Percentiles rank a stretch among this genome's conserved stretches.
phyloP scores from a whole-genome alignment of 495 filamentous ascomycete species.

The Aspergillus leporis region DNA sequence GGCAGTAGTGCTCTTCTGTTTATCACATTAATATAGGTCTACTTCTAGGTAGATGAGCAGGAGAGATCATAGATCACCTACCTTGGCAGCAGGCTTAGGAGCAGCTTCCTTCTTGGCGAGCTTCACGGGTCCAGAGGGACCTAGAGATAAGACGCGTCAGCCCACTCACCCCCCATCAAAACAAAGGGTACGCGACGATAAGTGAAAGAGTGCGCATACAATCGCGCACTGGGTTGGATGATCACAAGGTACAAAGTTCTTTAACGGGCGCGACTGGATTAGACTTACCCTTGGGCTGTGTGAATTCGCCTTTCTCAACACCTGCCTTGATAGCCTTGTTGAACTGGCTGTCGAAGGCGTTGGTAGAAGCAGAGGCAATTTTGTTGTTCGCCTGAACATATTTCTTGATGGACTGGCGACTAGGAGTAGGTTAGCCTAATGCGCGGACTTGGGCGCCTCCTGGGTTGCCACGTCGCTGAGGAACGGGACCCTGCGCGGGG shows the following conservation, averaged over 20 bases:
- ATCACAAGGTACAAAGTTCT: background rate
- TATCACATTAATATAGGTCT: background rate
- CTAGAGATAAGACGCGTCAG: conserved; percentile 53
- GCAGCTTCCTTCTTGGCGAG: conserved; percentile 80
- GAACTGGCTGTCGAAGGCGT: conserved; percentile 86
- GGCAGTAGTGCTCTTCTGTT: conserved; percentile 43
- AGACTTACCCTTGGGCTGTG: conserved; percentile 89
- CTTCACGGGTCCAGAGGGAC: conserved; percentile 93
- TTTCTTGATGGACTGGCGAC: conserved; percentile 96
- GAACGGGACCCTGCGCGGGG: conserved; percentile 14
- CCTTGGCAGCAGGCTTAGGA: conserved; percentile 56
- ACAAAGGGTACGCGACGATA: conserved; percentile 13
- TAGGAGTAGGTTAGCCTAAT: conserved; percentile 35
- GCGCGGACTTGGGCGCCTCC: conserved; percentile 14
- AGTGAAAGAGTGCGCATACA: conserved; percentile 4
- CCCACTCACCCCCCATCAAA: conserved; percentile 12
- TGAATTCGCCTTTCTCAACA: conserved; percentile 86
- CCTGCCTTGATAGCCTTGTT: conserved; percentile 88
- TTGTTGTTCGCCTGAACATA: conserved; percentile 97
- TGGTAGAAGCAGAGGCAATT: conserved; percentile 64
- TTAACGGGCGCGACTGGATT: conserved; percentile 3
- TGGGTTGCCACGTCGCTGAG: conserved; percentile 23
- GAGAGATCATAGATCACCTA: conserved; percentile 7
- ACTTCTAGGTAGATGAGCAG: background rate
- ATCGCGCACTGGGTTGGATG: background rate